Evolutionary conservation across 495 filamentous ascomycete species (phyloP).

Genomic region (Podospora pseudocomata): DNA sequence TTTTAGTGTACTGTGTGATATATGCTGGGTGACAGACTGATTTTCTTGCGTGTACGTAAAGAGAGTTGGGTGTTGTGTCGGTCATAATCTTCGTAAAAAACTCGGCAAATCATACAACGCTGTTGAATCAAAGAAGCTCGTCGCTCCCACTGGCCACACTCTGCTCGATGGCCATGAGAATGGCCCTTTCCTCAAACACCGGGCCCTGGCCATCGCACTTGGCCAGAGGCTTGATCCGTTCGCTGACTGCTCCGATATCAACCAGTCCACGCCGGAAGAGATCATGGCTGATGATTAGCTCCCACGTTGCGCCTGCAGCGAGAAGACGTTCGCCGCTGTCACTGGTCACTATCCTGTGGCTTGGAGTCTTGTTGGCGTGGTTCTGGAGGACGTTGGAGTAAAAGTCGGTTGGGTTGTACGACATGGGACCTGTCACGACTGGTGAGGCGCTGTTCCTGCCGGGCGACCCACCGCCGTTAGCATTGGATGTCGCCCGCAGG

Average conservation of each 20-base stretch:
- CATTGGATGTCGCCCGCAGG: conserved; percentile 69
- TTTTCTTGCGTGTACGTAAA: background rate
- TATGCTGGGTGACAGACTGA: background rate
- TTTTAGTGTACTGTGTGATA: background rate
- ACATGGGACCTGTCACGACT: conserved; percentile 63
- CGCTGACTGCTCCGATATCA: conserved; percentile 74
- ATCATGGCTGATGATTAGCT: conserved; percentile 80
- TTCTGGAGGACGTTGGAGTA: conserved; percentile 52
- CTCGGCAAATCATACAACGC: background rate
- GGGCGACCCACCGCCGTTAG: conserved; percentile 21
- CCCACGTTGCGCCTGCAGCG: conserved; percentile 82
- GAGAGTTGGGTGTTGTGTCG: background rate
- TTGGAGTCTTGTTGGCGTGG: conserved; percentile 56
- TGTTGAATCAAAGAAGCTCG: conserved; percentile 58
- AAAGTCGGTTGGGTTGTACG: conserved; percentile 71
- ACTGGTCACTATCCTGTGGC: conserved; percentile 67
- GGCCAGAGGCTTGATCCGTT: conserved; percentile 68
- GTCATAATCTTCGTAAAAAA: background rate
- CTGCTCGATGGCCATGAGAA: conserved; percentile 71
- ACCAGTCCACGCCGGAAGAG: conserved; percentile 77
- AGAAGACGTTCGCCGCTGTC: conserved; percentile 71
- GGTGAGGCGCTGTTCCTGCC: conserved; percentile 24
- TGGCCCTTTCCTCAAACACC: conserved; percentile 75
- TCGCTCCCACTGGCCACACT: conserved; percentile 70
- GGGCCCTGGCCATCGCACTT: conserved; percentile 89